phyloP scores from a whole-genome alignment of 192 early-diverging fungal genomes.

The Coemansia sp. region DNA sequence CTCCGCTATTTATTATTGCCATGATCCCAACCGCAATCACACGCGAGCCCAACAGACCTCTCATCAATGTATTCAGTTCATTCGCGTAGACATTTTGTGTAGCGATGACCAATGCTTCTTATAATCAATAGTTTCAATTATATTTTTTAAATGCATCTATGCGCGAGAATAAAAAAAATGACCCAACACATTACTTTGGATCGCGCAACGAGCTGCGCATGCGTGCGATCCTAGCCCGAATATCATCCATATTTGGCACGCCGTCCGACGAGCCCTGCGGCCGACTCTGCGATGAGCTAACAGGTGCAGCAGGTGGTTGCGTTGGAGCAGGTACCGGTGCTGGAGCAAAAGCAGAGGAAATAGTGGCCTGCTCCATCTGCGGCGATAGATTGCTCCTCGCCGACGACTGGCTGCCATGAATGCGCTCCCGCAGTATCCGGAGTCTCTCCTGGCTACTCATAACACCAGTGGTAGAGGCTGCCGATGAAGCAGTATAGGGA shows the following conservation, averaged over 20 bases:
- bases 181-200: conserved; percentile 10
- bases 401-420: conserved; percentile 17
- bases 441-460: conserved; percentile 32
- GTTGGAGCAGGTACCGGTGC: background rate
- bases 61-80: no score
- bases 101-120: no score
- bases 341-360: conserved; percentile 1
- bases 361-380: conserved; percentile 15
- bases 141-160: background rate
- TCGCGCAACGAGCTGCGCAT: conserved; percentile 43
- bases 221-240: conserved; percentile 23
- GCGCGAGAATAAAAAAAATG: background rate
- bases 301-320: background rate
- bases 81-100: no score
- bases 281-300: background rate
- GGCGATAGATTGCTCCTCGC: background rate
- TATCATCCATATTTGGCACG: conserved; percentile 32
- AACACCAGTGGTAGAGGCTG: background rate
- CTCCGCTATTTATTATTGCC: no score
- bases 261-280: conserved; percentile 9
- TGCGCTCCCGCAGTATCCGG: conserved; percentile 35
- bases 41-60: no score
- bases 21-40: background rate
- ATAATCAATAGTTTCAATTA: background rate
- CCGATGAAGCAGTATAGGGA: background rate